These are phyloP conservation scores for Larix sibirica DNA, from an alignment of 83 land plant genomes.

Conservation along the genomic window DNA sequence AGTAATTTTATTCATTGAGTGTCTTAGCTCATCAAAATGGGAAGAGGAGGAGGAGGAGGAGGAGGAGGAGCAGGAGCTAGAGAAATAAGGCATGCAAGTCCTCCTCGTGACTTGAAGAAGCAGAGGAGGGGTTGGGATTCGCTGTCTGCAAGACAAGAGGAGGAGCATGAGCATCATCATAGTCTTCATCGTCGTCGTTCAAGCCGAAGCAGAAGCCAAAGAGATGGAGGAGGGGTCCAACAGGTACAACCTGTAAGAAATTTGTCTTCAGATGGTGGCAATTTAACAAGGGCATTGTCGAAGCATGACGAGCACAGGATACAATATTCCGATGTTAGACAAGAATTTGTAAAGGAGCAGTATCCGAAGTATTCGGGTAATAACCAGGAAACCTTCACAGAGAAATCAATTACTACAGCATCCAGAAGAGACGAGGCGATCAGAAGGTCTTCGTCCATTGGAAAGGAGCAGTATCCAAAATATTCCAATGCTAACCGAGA, in stretches of 20 bases:
- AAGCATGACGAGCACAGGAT: background rate
- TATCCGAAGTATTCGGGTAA: background rate
- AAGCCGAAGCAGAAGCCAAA: too few species aligned
- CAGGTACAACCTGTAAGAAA: background rate
- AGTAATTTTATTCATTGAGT: background rate
- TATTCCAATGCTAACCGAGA: too few species aligned
- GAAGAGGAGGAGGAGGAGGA: background rate
- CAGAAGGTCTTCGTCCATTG: background rate
- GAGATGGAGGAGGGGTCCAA: background rate
- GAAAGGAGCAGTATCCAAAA: background rate
- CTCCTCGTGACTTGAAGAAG: background rate
- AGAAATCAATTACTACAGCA: background rate
- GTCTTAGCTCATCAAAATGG: background rate
- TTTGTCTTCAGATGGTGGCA: background rate
- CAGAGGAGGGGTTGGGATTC: background rate
- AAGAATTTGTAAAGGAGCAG: slow-evolving; percentile 1
- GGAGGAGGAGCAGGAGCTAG: background rate
- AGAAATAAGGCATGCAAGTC: background rate
- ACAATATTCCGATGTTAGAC: background rate
- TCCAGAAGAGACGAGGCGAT: background rate
- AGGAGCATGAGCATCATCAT: background rate
- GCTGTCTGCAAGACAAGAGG: background rate
- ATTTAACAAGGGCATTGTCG: background rate
- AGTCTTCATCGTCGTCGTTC: background rate
- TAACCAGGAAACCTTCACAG: background rate